Conservation (phyloP, 768 basidiomycete species). For the Podaxis pistillaris region DNA sequence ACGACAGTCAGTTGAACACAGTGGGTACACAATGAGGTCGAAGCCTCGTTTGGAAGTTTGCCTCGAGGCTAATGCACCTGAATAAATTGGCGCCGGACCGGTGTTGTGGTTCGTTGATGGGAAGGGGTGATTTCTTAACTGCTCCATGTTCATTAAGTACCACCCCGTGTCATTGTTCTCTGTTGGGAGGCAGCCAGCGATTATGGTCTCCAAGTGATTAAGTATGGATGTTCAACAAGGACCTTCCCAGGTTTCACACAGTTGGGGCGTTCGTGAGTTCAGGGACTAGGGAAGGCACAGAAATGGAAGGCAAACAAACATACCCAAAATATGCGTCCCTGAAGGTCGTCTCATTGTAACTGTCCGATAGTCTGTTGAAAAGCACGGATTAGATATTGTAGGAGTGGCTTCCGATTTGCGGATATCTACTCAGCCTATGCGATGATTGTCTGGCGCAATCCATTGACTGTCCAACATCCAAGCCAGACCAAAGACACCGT, state of each 20-base stretch:
- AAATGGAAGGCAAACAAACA: slow-evolving; percentile 5
- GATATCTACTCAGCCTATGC: too few relatives aligned
- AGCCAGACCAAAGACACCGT: too few relatives aligned
- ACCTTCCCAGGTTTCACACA: neutral
- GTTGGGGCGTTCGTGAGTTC: neutral
- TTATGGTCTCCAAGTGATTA: neutral
- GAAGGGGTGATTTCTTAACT: neutral
- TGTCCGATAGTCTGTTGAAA: too few relatives aligned
- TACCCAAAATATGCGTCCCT: neutral
- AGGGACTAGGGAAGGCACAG: neutral
- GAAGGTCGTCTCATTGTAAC: neutral
- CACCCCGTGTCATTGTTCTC: slow-evolving; percentile 6
- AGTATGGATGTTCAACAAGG: neutral
- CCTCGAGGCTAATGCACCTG: slow-evolving; percentile 30
- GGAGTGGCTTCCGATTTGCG: too few relatives aligned
- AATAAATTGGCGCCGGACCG: slow-evolving; percentile 13
- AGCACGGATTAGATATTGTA: too few relatives aligned
- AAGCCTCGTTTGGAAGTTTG: slow-evolving; percentile 21
- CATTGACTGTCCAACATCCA: too few relatives aligned
- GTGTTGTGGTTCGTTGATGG: slow-evolving; percentile 12
- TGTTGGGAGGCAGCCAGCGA: neutral
- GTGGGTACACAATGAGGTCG: slow-evolving; percentile 15
- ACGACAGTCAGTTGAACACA: slow-evolving; percentile 6
- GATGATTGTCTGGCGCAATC: too few relatives aligned
- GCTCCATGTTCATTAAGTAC: neutral